Conservation (phyloP, 495 filamentous ascomycete genomes). For the Trichoderma erinaceum region DNA sequence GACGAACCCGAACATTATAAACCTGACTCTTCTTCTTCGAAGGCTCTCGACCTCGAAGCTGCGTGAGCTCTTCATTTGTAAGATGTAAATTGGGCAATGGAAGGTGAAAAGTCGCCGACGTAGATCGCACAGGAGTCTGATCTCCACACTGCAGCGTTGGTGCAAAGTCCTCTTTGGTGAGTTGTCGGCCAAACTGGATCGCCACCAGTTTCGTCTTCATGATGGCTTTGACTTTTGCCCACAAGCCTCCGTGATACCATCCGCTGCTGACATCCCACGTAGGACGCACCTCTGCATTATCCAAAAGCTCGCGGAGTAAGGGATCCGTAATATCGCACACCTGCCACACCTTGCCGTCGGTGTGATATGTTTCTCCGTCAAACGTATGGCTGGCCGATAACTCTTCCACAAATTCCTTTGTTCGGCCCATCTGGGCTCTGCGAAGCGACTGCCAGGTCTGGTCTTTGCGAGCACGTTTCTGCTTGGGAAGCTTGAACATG, state of each 20-base stretch:
- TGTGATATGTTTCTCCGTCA: constrained; percentile 59
- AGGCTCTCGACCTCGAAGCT: constrained; percentile 26
- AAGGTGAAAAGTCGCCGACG: constrained; percentile 38
- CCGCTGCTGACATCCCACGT: constrained; percentile 62
- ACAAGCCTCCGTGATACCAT: constrained; percentile 73
- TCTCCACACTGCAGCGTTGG: constrained; percentile 36
- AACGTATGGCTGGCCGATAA: constrained; percentile 63
- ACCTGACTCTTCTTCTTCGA: constrained; percentile 22
- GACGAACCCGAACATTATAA: constrained; percentile 1
- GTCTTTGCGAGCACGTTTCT: constrained; percentile 36
- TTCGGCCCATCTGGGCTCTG: constrained; percentile 25
- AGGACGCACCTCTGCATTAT: constrained; percentile 37
- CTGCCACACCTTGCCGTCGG: constrained; percentile 86
- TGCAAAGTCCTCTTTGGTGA: constrained; percentile 48
- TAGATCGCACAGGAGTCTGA: constrained; percentile 29
- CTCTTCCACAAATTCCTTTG: constrained; percentile 24
- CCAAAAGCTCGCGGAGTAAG: constrained; percentile 50
- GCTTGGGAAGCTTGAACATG: constrained; percentile 59
- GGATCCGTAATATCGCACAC: constrained; percentile 87
- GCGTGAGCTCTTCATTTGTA: constrained; percentile 35
- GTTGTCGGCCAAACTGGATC: constrained; percentile 36
- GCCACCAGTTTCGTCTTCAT: constrained; percentile 76
- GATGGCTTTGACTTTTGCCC: constrained; percentile 72
- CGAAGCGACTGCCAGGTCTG: constrained; percentile 39
- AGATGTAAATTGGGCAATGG: constrained; percentile 49